Conservation (phyloP, 495 filamentous ascomycete genomes). For the Penicillium pulvis region DNA sequence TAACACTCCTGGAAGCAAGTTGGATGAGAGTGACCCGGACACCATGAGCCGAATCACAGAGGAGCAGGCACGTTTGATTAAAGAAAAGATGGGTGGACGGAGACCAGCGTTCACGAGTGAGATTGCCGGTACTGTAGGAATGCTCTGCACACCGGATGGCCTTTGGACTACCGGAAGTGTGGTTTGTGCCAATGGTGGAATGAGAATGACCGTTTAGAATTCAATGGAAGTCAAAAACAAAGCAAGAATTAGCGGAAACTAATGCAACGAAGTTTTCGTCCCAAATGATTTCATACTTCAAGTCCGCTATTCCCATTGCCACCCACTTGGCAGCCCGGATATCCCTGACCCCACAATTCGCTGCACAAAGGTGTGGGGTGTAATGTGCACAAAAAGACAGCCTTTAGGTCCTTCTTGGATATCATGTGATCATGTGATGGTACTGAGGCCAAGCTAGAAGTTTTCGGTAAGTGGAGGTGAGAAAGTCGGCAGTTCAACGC, state of each 20-base stretch:
- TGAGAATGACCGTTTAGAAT: conserved; percentile 42
- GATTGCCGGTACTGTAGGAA: conserved; percentile 82
- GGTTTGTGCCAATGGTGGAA: conserved; percentile 85
- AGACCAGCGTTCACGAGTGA: conserved; percentile 71
- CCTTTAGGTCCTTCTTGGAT: too few relatives aligned
- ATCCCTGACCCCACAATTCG: too few relatives aligned
- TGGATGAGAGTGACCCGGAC: conserved; percentile 42
- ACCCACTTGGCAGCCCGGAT: too few relatives aligned
- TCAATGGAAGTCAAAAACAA: too few relatives aligned
- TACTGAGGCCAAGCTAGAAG: too few relatives aligned
- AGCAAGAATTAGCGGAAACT: too few relatives aligned
- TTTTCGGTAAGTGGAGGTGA: background rate
- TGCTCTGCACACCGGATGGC: conserved; percentile 74
- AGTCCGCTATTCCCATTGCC: too few relatives aligned
- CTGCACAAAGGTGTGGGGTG: background rate
- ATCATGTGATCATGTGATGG: too few relatives aligned
- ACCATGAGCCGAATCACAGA: conserved; percentile 55
- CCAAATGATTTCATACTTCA: too few relatives aligned
- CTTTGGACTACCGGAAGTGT: conserved; percentile 84
- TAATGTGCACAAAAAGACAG: too few relatives aligned
- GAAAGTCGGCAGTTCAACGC: background rate
- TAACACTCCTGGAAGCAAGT: conserved; percentile 64
- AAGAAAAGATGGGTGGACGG: conserved; percentile 63
- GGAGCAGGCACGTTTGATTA: conserved; percentile 60
- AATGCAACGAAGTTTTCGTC: too few relatives aligned